Evolutionary conservation across 495 filamentous ascomycete genomes (phyloP).

Genomic region (Xylaria cubensis): DNA sequence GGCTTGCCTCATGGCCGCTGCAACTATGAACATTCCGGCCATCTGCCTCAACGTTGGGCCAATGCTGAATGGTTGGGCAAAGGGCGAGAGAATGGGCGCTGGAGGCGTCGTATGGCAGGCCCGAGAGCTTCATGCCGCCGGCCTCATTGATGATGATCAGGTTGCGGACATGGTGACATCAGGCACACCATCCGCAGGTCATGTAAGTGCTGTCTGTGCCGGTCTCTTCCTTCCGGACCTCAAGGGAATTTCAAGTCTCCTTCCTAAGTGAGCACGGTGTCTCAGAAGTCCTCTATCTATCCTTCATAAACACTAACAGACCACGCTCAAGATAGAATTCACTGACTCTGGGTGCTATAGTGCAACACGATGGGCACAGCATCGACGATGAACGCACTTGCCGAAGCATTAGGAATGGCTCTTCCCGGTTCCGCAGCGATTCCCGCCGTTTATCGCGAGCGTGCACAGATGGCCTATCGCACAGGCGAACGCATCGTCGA

Average conservation of each 20-base stretch:
- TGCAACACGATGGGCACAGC: conserved; percentile 67
- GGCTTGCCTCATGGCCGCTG: conserved; percentile 63
- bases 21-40: conserved; percentile 63
- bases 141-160: conserved; percentile 56
- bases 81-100: conserved; percentile 52
- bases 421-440: conserved; percentile 62
- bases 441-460: conserved; percentile 59
- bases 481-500: conserved; percentile 61
- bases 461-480: conserved; percentile 60
- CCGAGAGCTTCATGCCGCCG: conserved; percentile 58
- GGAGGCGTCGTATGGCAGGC: conserved; percentile 60
- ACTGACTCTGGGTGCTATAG: not conserved
- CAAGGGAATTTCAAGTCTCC: not conserved
- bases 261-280: not conserved
- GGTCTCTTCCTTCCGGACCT: too few relatives aligned
- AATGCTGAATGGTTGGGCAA: conserved; percentile 61
- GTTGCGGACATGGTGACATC: conserved; percentile 58
- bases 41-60: conserved; percentile 63
- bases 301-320: not conserved
- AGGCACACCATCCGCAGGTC: conserved; percentile 60
- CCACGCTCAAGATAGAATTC: not conserved
- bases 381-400: conserved; percentile 64
- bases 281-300: not conserved
- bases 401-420: conserved; percentile 64
- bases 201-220: conserved; percentile 26